These are phyloP conservation scores for Eutrema yunnanense DNA, from an alignment of 345 rosid genomes.

Conservation along the genomic window DNA sequence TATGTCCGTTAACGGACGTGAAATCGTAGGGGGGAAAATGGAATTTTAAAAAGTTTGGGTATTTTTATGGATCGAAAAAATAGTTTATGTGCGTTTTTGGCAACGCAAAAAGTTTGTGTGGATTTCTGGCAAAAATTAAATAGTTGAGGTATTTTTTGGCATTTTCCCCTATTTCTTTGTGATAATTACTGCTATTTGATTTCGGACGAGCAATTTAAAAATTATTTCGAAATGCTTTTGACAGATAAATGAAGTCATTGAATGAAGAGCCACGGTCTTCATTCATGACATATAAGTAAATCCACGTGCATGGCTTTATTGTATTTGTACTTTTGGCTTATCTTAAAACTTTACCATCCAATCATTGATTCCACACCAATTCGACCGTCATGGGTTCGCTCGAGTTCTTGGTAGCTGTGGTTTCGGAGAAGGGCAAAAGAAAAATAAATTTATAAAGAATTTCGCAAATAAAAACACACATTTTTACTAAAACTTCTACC, in stretches of 20 bases:
- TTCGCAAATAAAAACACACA: too few species aligned
- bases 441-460: too few species aligned
- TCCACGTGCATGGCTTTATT: constrained; percentile 7
- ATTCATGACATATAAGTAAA: not conserved
- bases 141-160: too few species aligned
- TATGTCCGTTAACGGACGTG: too few species aligned
- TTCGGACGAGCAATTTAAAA: not conserved
- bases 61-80: too few species aligned
- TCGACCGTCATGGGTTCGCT: not conserved
- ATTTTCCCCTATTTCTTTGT: too few species aligned
- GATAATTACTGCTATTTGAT: not conserved
- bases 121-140: too few species aligned
- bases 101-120: too few species aligned
- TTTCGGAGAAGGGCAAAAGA: not conserved
- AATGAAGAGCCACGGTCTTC: constrained; percentile 5
- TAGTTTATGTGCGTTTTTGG: too few species aligned
- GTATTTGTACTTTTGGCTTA: constrained; percentile 4
- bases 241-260: not conserved
- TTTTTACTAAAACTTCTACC: too few species aligned
- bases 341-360: constrained; percentile 5
- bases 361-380: not conserved
- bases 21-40: too few species aligned
- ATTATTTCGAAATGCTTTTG: not conserved
- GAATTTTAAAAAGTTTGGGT: too few species aligned
- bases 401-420: not conserved